phyloP scores from a whole-genome alignment of 1,139 yeast species.

The Candida smagusa region DNA sequence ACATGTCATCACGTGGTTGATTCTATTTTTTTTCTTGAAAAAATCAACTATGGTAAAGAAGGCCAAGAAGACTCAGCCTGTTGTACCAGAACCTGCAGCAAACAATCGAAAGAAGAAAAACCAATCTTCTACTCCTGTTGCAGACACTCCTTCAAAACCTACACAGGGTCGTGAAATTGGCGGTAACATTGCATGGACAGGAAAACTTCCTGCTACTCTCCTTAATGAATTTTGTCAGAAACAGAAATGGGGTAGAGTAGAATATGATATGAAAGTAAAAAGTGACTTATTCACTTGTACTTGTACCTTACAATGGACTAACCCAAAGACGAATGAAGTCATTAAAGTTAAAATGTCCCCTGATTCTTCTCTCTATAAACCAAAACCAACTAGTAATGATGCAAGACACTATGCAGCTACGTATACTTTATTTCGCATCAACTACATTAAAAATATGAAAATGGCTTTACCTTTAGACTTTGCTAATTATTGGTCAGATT shows the following conservation, averaged over 20 bases:
- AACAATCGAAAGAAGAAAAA: conserved; percentile 3
- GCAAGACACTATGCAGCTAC: conserved; percentile 93
- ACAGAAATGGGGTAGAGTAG: conserved; percentile 85
- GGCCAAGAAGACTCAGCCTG: conserved; percentile 7
- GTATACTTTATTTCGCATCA: conserved; percentile 74
- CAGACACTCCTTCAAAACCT: conserved; percentile 21
- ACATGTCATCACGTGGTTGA: too few relatives aligned
- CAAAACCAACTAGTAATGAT: conserved; percentile 78
- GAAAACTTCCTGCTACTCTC: conserved; percentile 84
- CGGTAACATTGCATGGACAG: conserved; percentile 76
- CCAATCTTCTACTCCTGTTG: neutral
- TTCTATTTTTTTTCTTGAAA: neutral
- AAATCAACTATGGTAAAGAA: neutral
- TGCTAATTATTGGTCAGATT: conserved; percentile 69
- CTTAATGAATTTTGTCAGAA: conserved; percentile 87
- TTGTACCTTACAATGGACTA: conserved; percentile 63
- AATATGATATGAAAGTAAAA: conserved; percentile 61
- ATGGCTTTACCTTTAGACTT: conserved; percentile 86
- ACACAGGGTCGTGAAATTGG: conserved; percentile 44
- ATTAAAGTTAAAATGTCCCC: conserved; percentile 62
- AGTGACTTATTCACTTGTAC: conserved; percentile 57
- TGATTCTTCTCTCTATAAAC: conserved; percentile 48
- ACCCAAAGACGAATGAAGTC: conserved; percentile 75
- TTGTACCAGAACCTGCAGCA: conserved; percentile 3
- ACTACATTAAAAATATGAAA: conserved; percentile 76